Evolutionary conservation across 176 grass and related monocot species (phyloP), one percentile per base, ranked within the genome.

Genomic region (Stipa capillata): DNA sequence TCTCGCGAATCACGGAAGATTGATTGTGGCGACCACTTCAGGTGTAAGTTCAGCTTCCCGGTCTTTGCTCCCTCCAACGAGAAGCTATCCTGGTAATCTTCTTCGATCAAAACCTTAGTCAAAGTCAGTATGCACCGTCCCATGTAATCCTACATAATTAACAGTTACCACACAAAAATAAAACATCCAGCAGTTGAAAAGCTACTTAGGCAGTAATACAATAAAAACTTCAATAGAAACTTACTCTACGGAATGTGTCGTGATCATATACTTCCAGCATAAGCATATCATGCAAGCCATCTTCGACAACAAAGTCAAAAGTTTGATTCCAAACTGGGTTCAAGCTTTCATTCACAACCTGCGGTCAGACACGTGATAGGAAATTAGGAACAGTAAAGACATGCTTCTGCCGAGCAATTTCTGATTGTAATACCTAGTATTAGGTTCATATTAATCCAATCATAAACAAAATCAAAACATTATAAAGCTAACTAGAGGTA

Each of bases 251-350:
- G 52, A 95, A 98, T 56, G 96, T 98, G 73, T 98, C 96, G 16
- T 93, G 96, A 18, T 98, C 92, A 80, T 85, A 98, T 48, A 95
- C 85, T 90, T 98, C 96, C 74, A 98, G 71, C 72, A 98, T 93
- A 45, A 98, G 90, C 92, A 98, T 93, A 74, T 98, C 92, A 87
- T 98, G 96, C 29, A 98, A 81, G 29, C 92, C 92, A 87, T 95
- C 96, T 93, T 98, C 96, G 5, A 98, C 96, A 23, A 98, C 85
- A 40, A 94, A 92, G 68, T 98, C 90, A 16, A 94, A 98, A 69
- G 87, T 94, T 71, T 98, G 95, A 70, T 92, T 83, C 92, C 95
- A 98, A 20, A 79, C 81, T 63, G 92, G 95, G 78, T 94, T 94
- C 33, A 98, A 72, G 69, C 85, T 98, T 68, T 90, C 85, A 81